phyloP scores from a whole-genome alignment of 306 rosid species.

The Sicyos baderoa region DNA sequence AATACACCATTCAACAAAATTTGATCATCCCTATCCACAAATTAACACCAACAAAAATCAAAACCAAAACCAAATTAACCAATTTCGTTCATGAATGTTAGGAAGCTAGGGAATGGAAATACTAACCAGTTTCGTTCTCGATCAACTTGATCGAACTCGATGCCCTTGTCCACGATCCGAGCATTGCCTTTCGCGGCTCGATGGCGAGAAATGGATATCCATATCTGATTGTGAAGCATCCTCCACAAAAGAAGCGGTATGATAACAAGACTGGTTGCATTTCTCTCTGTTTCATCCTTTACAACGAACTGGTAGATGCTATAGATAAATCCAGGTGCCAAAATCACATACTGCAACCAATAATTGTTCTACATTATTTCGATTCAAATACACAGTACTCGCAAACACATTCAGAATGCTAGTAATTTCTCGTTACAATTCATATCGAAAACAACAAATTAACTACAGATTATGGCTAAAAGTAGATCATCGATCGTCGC shows the following conservation, averaged over 20 bases:
- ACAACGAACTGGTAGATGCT: slow-evolving; percentile 20
- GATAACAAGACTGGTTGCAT: neutral
- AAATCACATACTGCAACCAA: slow-evolving; percentile 16
- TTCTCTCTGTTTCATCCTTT: slow-evolving; percentile 19
- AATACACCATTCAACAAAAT: slow-evolving; percentile 25
- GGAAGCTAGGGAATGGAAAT: neutral
- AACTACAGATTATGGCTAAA: too few species aligned
- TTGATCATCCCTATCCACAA: slow-evolving; percentile 38
- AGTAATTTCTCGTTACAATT: neutral
- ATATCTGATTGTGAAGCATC: slow-evolving; percentile 30
- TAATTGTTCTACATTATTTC: neutral
- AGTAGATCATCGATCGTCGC: too few species aligned
- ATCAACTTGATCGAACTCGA: slow-evolving; percentile 33
- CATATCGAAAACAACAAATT: neutral
- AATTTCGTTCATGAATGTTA: too few species aligned
- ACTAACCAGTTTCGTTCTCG: slow-evolving; percentile 30
- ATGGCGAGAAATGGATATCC: slow-evolving; percentile 32
- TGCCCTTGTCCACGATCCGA: slow-evolving; percentile 27
- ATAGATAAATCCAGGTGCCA: slow-evolving; percentile 27
- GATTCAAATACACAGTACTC: slow-evolving; percentile 1
- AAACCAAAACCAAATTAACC: neutral
- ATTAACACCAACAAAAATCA: neutral
- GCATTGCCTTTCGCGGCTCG: slow-evolving; percentile 21
- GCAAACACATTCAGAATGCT: neutral
- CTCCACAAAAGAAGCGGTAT: slow-evolving; percentile 23